Evolutionary conservation across 805 yeast genomes (phyloP), one percentile per base, ranked within the genome.

Genomic region (Saccharomycopsis sp.): DNA sequence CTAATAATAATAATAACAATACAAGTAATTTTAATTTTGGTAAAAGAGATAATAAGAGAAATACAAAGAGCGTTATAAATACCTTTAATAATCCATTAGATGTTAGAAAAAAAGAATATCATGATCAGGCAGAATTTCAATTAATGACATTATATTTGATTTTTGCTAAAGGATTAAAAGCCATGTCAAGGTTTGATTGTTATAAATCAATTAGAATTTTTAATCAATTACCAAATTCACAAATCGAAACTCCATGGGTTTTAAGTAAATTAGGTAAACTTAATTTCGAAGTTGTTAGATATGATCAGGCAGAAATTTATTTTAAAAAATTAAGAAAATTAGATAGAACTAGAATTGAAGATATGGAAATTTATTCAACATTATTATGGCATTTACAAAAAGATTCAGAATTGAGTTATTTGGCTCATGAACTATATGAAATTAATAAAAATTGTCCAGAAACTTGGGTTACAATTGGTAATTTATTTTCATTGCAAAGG

Each of bases 401-500:
- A 52, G 87, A 82, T 36, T 72, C 75, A 17, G 88, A 79, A 41
- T 66, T 92, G 38, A 78, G 92, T n/a, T 76, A 70, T 51, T 65
- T 92, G 42, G 83, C 95, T 3, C 84, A 83, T 54, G 96, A 87
- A 49, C 63, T 89, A 31, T 66, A 77, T 47, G 83, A 77, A 43
- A 63, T 76, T 14, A 74, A 80, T 49, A 64, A 74, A 9, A 58
- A 67, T n/a, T 65, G 79, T 10, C 82, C 95, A 5, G 80, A 86
- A 49, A 77, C 96, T 0, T 89, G 98, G 97, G 81, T 92, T 48
- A 79, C 82, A 1, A 67, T 87, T 44, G 98, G 98, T 1, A 92
- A 89, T 57, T 69, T 89, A 34, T 84, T 84, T 48, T 85, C 96
- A 5, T 64, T 88, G 28, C 74, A 74, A 28, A 68, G 84, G 45